A percentile compares a stretch with the other conserved stretches of the same genome.
These are phyloP conservation scores for Gomphus bonarii DNA, from an alignment of 1,284 basidiomycete species.

Conservation along the genomic window DNA sequence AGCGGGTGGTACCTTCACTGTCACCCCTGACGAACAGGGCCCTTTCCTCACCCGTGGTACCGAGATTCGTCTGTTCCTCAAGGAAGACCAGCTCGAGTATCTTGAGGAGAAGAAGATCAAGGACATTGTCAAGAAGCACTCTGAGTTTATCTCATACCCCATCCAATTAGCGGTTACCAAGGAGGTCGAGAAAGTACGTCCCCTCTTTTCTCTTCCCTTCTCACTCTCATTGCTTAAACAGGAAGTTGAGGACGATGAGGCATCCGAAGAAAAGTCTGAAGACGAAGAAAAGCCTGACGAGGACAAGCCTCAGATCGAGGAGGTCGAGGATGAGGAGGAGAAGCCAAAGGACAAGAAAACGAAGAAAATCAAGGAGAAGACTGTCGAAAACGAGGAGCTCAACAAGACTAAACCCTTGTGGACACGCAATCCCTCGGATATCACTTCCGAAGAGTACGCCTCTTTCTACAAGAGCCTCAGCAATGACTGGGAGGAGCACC, in stretches of 20 bases:
- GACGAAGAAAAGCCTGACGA: conserved; percentile 73
- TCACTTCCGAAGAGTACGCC: conserved; percentile 87
- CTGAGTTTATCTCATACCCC: conserved; percentile 99
- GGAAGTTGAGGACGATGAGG: conserved; percentile 79
- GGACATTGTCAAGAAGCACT: conserved; percentile 99
- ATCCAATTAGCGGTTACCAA: conserved; percentile 98
- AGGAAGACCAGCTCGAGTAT: conserved; percentile 99
- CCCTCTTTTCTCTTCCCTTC: background rate
- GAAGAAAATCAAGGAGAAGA: conserved; percentile 93
- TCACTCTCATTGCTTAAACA: conserved; percentile 19
- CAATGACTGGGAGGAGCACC: conserved; percentile 99
- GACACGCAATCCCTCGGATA: conserved; percentile 96
- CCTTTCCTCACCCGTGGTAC: conserved; percentile 90
- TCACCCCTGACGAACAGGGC: conserved; percentile 89
- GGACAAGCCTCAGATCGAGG: conserved; percentile 61
- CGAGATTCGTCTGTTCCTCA: conserved; percentile 91
- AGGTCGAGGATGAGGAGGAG: conserved; percentile 71
- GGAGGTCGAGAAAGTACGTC: conserved; percentile 90
- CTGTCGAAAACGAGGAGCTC: conserved; percentile 91
- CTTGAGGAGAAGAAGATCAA: conserved; percentile 99
- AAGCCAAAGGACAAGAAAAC: conserved; percentile 92
- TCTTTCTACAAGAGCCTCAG: conserved; percentile 99
- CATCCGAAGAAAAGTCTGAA: conserved; percentile 43
- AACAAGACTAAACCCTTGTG: conserved; percentile 99
- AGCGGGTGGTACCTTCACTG: conserved; percentile 98